phyloP scores from a whole-genome alignment of 2,329 filamentous ascomycete genomes.

The Botrytis byssoidea region DNA sequence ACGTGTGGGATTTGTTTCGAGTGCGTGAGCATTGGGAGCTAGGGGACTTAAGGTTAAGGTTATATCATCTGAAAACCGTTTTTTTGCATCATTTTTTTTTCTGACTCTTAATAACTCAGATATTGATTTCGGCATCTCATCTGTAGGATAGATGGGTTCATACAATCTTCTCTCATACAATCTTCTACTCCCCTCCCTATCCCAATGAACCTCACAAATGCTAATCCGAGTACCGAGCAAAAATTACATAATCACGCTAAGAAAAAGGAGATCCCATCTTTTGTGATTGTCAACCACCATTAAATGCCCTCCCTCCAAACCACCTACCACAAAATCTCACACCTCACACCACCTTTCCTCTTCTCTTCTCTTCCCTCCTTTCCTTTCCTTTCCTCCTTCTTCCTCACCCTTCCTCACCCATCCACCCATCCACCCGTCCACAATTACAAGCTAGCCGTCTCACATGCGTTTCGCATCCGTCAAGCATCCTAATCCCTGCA shows the following conservation, averaged over 20 bases:
- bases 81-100: background rate
- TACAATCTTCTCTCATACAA: background rate
- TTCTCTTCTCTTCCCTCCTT: no score
- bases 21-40: background rate
- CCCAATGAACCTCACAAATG: background rate
- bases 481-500: background rate
- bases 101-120: background rate
- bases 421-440: no score
- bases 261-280: no score
- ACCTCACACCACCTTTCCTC: no score
- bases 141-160: background rate
- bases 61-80: background rate
- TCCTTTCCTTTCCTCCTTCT: no score
- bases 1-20: constrained; percentile 1
- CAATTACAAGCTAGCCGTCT: background rate
- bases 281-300: no score
- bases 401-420: background rate
- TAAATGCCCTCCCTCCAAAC: background rate
- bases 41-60: background rate
- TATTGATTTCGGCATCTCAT: background rate
- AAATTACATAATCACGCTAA: background rate
- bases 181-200: background rate
- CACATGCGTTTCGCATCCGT: background rate
- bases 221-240: background rate
- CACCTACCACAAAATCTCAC: background rate